Conservation (phyloP, 306 rosid genomes). For the Heteromeles arbutifolia region DNA sequence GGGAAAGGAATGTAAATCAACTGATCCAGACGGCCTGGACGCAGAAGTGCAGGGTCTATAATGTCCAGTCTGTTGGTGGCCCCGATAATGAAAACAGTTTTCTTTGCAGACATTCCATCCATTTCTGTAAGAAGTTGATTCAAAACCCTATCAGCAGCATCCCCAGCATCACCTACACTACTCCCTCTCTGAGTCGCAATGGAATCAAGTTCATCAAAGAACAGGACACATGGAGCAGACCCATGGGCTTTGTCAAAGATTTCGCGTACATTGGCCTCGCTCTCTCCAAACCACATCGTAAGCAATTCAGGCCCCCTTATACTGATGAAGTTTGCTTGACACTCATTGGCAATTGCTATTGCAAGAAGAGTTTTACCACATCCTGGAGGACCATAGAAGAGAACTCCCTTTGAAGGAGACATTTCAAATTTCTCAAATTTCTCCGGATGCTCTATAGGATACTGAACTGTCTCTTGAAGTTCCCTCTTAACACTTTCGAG, state of each 20-base stretch:
- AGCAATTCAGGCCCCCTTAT: neutral
- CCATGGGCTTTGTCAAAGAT: neutral
- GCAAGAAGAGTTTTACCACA: neutral
- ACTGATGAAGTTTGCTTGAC: neutral
- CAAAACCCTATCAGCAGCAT: neutral
- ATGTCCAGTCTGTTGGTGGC: neutral
- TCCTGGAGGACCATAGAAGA: neutral
- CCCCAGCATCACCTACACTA: neutral
- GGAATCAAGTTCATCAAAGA: neutral
- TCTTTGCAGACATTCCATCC: neutral
- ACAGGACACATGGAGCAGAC: neutral
- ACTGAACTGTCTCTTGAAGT: neutral
- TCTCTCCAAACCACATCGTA: neutral
- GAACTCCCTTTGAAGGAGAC: neutral
- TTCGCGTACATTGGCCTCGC: neutral
- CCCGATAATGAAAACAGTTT: too few species aligned
- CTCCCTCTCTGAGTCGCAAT: neutral
- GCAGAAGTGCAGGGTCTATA: neutral
- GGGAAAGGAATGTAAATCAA: neutral
- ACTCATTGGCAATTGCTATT: neutral
- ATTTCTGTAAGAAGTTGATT: neutral
- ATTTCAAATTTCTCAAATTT: neutral
- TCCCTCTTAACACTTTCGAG: neutral
- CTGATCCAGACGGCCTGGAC: neutral
- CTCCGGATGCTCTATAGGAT: neutral